Evolutionary conservation across 2,329 filamentous ascomycete species (phyloP), one percentile per base, ranked within the genome.

Genomic region (Scytalidium sp.): DNA sequence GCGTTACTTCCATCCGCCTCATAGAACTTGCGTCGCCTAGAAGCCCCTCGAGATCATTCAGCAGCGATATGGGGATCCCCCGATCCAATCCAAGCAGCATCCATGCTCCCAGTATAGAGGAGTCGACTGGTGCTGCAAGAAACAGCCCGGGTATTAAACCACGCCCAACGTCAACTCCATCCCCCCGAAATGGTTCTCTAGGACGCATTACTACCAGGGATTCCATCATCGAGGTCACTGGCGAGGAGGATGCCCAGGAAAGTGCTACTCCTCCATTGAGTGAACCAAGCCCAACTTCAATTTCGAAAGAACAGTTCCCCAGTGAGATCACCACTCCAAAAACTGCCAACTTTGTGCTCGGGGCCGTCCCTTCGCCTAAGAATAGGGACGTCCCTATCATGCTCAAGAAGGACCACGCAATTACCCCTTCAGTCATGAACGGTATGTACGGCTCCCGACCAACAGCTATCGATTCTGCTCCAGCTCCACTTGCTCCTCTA

Each of bases 1-100:
- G 65, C 47, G 53, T 62, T 41, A 61, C 62, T 52, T 67, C 64
- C 7, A 44, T 66, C 10, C 61, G 63, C 21, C 46, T 67, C 8
- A 63, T 67, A 25, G 65, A 67, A 41, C 61, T 66, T 11, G 39
- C 55, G 21, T 53, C 60, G 25, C 51, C 55, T 15, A 58, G 54
- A 41, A 63, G 57, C 48, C 56, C 61, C 10, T 43, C 50, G 4
- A 40, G 53, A 21, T 61, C 61, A 39, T 53, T 56, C 36, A 43
- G 49, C 41, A 44, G 53, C 15, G 61, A 59, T 13, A 43, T 57
- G 32, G 50, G 55, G n/a, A 29, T 50, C 9, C 41, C 46, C 3
- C 25, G 50, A 13, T 62, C 63, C 40, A 50, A 54, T 40, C 47
- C 61, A 8, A 54, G 13, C 42, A 64, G 61, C 50, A 43, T 58